phyloP scores from a whole-genome alignment of 148 eudicot species.

The Fallopia convolvulus region DNA sequence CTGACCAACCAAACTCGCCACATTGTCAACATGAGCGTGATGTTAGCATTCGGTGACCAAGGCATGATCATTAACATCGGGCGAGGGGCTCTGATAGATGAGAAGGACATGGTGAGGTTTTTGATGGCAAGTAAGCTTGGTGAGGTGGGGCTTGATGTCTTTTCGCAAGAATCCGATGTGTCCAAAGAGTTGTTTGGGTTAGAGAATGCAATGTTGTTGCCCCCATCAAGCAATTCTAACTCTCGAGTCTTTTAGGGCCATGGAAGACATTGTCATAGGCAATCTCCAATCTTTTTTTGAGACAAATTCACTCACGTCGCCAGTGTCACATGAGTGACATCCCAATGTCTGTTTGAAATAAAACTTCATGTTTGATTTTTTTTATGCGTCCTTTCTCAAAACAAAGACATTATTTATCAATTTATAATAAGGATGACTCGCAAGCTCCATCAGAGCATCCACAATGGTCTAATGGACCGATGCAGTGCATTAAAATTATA shows the following conservation, averaged over 20 bases:
- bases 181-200: constrained; percentile 55
- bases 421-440: no score
- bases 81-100: constrained; percentile 65
- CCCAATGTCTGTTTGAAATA: neutral
- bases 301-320: constrained; percentile 40
- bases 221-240: constrained; percentile 70
- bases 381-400: no score
- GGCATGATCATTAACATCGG: constrained; percentile 73
- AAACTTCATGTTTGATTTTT: neutral
- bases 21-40: constrained; percentile 49
- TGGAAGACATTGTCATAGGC: constrained; percentile 27
- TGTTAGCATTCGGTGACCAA: constrained; percentile 53
- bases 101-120: constrained; percentile 46
- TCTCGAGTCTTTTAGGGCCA: constrained; percentile 41
- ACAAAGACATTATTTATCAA: no score
- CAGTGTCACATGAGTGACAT: constrained; percentile 21
- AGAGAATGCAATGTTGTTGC: constrained; percentile 73
- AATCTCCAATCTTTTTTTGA: constrained; percentile 69
- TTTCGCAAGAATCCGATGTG: constrained; percentile 59
- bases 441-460: no score
- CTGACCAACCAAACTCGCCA: constrained; percentile 54
- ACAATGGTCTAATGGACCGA: no score
- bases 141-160: constrained; percentile 85
- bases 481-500: no score
- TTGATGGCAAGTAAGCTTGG: constrained; percentile 49